Evolutionary conservation across 352 stramenopile species (phyloP).

Genomic region (Thraustotheca clavata): DNA sequence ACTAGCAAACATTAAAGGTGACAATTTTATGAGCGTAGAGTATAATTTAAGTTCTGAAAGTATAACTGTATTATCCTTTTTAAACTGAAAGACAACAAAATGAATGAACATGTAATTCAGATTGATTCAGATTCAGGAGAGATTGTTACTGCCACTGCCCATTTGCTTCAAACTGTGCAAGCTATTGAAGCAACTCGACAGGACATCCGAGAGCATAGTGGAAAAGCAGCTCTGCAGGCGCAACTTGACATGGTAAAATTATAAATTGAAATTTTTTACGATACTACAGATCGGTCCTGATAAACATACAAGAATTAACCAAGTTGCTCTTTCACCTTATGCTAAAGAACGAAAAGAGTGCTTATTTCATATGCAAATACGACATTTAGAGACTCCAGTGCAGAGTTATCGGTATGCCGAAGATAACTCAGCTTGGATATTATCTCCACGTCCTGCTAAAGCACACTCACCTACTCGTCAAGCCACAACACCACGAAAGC

Average conservation of each 20-base stretch:
- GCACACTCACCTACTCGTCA: neutral
- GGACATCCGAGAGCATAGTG: neutral
- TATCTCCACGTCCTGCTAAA: neutral
- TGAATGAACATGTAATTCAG: too few relatives aligned
- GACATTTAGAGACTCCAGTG: neutral
- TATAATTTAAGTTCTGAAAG: too few relatives aligned
- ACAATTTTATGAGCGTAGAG: too few relatives aligned
- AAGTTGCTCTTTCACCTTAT: neutral
- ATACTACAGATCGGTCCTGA: neutral
- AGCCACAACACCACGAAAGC: neutral
- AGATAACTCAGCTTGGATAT: neutral
- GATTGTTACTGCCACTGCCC: too few relatives aligned
- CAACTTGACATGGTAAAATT: neutral
- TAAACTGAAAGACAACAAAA: too few relatives aligned
- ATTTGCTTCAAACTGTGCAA: too few relatives aligned
- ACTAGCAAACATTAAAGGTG: too few relatives aligned
- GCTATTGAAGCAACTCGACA: too few relatives aligned
- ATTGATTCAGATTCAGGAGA: too few relatives aligned
- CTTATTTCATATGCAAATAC: neutral
- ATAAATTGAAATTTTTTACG: neutral
- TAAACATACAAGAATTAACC: neutral
- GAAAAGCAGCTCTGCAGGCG: neutral
- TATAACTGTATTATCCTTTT: too few relatives aligned
- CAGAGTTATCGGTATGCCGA: neutral
- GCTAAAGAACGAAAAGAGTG: conserved; percentile 3